Base-by-base conservation (phyloP, 768 basidiomycete species). In the Termitomyces sp. region DNA sequence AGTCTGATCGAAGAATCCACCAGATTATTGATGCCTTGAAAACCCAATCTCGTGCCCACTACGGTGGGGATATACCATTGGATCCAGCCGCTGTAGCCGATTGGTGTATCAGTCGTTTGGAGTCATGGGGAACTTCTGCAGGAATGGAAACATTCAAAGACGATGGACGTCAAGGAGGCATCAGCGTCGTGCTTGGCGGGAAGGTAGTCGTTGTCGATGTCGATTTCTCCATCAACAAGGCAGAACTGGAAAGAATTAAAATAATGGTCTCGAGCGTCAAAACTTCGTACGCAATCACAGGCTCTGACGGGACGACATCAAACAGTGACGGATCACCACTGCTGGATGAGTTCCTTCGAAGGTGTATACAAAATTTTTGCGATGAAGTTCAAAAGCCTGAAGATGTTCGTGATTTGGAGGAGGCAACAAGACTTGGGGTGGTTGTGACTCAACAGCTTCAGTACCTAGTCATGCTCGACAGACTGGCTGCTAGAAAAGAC, bases 171-270 rank as follows among this genome's bases (percentile, higher is more conserved):
- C 79, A 78, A 58, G 80, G 79, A 16, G 73, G 73, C 26, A 73
- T 79, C 41, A 85, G 79, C 0, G 72, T 90, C 39, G 79, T 86
- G 20, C 78, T 91, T 37, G 90, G 84, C 4, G 90, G 90, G 2
- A 90, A 90, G 68, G 84, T 90, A n/a, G 73, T 92, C 10, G 89
- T 92, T 34, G 72, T 92, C 54, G 90, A 92, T 66, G 77, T 91
- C 58, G 86, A 89, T 62, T 80, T 92, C 60, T 65, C 73, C 15
- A 68, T 85, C 57, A 72, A 80, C 58, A 72, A 69, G 24, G 66
- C 67, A 12, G 67, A 78, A 46, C 67, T 73, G 0, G 60, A 65
- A 16, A 66, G 66, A 20, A 77, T 81, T 4, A 68, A 59, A 13
- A 64, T 85, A 26, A 70, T 69, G 22, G 78, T 85, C 24, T 77